Conservation (phyloP, 352 stramenopile species). For the Globisporangium acanthophoron region DNA sequence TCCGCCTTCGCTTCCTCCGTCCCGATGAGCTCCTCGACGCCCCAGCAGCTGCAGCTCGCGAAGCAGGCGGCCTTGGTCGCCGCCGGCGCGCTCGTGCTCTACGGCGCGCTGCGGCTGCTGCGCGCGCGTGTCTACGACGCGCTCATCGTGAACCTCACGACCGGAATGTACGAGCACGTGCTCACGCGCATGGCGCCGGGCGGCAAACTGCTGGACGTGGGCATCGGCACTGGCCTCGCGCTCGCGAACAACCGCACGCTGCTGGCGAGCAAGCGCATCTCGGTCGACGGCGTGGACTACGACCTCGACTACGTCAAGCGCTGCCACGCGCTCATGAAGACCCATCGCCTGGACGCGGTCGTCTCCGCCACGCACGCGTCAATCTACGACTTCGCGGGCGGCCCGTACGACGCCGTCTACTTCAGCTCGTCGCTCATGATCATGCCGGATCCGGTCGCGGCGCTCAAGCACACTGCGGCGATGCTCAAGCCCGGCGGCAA, state of each 20-base stretch:
- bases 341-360: constrained; percentile 28
- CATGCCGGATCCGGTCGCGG: constrained; percentile 84
- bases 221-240: constrained; percentile 82
- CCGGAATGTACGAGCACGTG: constrained; percentile 86
- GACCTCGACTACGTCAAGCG: constrained; percentile 81
- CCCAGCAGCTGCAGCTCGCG: constrained; percentile 3
- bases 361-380: constrained; percentile 72
- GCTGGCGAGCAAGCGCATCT: constrained; percentile 61
- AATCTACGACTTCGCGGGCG: constrained; percentile 71
- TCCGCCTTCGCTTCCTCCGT: not conserved
- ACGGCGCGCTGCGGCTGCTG: constrained; percentile 43
- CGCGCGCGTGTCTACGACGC: constrained; percentile 84
- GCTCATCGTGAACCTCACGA: constrained; percentile 85
- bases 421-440: constrained; percentile 91
- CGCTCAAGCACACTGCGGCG: constrained; percentile 52
- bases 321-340: constrained; percentile 45
- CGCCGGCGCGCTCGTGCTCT: constrained; percentile 29
- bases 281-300: constrained; percentile 88
- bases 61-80: constrained; percentile 18
- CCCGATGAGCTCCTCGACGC: constrained; percentile 6
- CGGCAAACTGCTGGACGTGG: constrained; percentile 82
- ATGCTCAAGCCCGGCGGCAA: constrained; percentile 61
- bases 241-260: constrained; percentile 60
- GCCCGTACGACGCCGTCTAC: constrained; percentile 87
- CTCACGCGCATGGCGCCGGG: constrained; percentile 45